Percentiles rank a stretch among this genome's conserved stretches.
Evolutionary conservation across 208 protist genomes (phyloP).

Genomic region (Wallacemonas sp.): DNA sequence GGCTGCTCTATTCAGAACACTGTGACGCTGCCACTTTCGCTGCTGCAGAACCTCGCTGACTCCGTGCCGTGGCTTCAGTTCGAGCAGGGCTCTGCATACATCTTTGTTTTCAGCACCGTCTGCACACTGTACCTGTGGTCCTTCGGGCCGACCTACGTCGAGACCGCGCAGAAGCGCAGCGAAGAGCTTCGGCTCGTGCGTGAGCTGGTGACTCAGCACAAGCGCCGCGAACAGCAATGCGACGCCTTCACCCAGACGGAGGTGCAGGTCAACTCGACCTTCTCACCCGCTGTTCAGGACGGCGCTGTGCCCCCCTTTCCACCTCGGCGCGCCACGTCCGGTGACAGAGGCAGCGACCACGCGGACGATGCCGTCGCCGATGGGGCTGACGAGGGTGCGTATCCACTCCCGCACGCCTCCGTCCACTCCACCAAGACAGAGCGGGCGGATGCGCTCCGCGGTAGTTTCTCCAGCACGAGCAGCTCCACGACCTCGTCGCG

Average conservation of each 20-base stretch:
- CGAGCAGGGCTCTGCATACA: conserved; percentile 51
- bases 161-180: conserved; percentile 42
- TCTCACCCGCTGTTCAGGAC: too few species aligned
- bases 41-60: conserved; percentile 52
- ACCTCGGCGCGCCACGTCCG: not conserved
- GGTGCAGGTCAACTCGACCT: not conserved
- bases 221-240: conserved; percentile 24
- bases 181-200: conserved; percentile 48
- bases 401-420: not conserved
- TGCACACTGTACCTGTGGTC: conserved; percentile 49
- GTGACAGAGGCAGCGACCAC: not conserved
- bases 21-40: conserved; percentile 73
- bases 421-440: too few species aligned
- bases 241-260: conserved; percentile 72
- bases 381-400: not conserved
- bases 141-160: conserved; percentile 51
- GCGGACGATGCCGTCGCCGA: too few species aligned
- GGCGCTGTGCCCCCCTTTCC: not conserved
- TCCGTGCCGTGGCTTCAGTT: conserved; percentile 60
- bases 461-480: not conserved
- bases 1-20: conserved; percentile 74
- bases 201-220: conserved; percentile 48
- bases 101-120: conserved; percentile 73
- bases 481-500: not conserved
- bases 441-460: too few species aligned